These are phyloP conservation scores for Sordariomycetes sp. DNA, from an alignment of 2,329 filamentous ascomycete species.

Conservation along the genomic window DNA sequence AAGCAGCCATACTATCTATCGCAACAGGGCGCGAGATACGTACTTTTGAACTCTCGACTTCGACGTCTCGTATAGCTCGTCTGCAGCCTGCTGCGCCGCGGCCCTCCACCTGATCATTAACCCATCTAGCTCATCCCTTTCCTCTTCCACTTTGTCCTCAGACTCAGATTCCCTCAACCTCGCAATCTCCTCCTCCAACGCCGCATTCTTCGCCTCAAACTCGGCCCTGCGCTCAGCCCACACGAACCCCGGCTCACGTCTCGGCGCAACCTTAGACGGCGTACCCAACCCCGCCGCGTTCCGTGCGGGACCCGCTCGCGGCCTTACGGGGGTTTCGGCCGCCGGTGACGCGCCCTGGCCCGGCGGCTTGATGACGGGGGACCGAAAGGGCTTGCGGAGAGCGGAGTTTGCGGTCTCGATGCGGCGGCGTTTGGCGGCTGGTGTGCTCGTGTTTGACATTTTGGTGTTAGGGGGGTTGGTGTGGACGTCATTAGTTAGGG, in stretches of 20 bases:
- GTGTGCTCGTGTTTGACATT: constrained; percentile 6
- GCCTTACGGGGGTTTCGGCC: not conserved
- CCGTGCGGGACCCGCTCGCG: not conserved
- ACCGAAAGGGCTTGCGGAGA: constrained; percentile 9
- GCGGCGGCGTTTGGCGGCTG: constrained; percentile 8
- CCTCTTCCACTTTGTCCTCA: not conserved
- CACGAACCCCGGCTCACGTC: not conserved
- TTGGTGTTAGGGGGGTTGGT: not conserved
- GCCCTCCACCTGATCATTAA: constrained; percentile 8
- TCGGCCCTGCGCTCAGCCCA: not conserved
- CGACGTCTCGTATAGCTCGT: constrained; percentile 7
- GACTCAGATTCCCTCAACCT: constrained; percentile 4
- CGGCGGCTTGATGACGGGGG: constrained; percentile 5
- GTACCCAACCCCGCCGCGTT: not conserved
- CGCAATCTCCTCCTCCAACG: constrained; percentile 6
- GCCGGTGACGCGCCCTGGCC: not conserved
- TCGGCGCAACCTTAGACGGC: not conserved
- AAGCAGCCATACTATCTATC: not conserved
- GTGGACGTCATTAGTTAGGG: not conserved
- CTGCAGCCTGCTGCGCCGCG: constrained; percentile 8
- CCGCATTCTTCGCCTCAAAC: constrained; percentile 3
- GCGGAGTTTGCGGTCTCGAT: constrained; percentile 8
- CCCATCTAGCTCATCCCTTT: constrained; percentile 5
- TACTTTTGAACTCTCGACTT: constrained; percentile 2
- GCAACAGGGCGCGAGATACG: not conserved